A percentile compares a stretch with the other conserved stretches of the same genome.
phyloP scores from a whole-genome alignment of 73 alveolate species.

The Tetrahymena elliotti region DNA sequence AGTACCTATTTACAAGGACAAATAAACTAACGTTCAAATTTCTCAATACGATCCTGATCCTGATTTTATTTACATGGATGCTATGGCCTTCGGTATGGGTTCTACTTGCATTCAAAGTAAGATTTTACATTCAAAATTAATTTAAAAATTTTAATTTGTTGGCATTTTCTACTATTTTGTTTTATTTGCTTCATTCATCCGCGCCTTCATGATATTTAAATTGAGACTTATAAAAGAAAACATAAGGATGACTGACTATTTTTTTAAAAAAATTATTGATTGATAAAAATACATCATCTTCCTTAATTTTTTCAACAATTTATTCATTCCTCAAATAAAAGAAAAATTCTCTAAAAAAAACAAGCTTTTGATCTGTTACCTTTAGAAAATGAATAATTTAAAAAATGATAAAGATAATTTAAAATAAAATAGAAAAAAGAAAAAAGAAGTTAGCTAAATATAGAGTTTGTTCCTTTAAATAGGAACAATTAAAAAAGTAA shows the following conservation, averaged over 20 bases:
- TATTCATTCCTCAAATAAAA: no score
- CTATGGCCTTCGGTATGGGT: constrained; percentile 86
- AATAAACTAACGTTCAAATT: constrained; percentile 56
- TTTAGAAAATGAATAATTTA: no score
- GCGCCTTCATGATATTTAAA: neutral
- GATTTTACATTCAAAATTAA: neutral
- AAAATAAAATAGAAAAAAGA: no score
- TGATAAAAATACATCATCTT: no score
- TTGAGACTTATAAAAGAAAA: neutral
- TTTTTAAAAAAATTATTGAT: no score
- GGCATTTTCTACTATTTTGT: neutral
- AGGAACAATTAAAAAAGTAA: neutral
- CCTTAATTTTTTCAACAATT: no score
- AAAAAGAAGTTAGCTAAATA: neutral
- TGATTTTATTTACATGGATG: constrained; percentile 70
- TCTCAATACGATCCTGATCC: constrained; percentile 57
- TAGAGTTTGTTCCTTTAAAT: neutral
- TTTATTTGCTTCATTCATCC: constrained; percentile 35
- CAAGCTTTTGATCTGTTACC: no score
- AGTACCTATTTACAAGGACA: constrained; percentile 85
- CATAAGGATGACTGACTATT: no score
- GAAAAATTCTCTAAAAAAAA: no score
- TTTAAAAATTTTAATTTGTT: constrained; percentile 41
- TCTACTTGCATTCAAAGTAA: constrained; percentile 12
- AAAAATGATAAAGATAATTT: no score